These are phyloP conservation scores for Moringa oleifera DNA, from an alignment of 345 rosid genomes.

Conservation along the genomic window DNA sequence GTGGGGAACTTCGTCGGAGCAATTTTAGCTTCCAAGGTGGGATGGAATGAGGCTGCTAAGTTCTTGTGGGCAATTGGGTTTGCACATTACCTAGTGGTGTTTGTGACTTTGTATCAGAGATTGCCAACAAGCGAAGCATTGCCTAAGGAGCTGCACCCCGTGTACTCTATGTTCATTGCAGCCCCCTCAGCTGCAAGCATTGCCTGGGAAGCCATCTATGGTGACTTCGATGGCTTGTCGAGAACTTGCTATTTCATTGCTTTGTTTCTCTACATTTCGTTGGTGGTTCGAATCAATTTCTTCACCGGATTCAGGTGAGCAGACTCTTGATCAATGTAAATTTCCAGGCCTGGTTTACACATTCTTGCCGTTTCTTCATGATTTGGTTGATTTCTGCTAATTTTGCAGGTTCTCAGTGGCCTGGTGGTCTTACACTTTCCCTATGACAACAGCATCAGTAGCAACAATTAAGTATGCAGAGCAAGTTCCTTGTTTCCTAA, in stretches of 20 bases:
- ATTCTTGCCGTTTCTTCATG: too few relatives aligned
- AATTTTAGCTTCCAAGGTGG: constrained; percentile 78
- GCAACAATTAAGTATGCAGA: constrained; percentile 88
- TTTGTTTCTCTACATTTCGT: constrained; percentile 67
- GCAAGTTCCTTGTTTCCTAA: constrained; percentile 54
- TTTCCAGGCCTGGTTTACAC: too few relatives aligned
- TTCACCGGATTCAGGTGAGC: constrained; percentile 90
- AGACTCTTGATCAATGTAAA: not conserved
- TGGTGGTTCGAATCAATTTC: constrained; percentile 79
- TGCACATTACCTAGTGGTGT: constrained; percentile 86
- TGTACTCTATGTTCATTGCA: constrained; percentile 95
- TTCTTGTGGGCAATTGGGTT: constrained; percentile 92
- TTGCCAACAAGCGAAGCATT: constrained; percentile 87
- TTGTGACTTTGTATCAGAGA: constrained; percentile 87
- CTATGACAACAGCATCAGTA: constrained; percentile 89
- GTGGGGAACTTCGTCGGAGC: constrained; percentile 96
- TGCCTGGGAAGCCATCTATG: constrained; percentile 83
- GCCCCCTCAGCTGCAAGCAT: constrained; percentile 96
- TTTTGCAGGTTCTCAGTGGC: constrained; percentile 79
- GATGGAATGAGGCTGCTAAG: constrained; percentile 82
- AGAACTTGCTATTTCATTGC: constrained; percentile 90
- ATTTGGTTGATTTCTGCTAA: too few relatives aligned
- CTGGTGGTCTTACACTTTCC: constrained; percentile 98
- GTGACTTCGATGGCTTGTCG: constrained; percentile 68
- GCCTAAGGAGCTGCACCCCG: constrained; percentile 94